phyloP scores from a whole-genome alignment of 164 flowering plant species.

The Vitis rotundifolia region DNA sequence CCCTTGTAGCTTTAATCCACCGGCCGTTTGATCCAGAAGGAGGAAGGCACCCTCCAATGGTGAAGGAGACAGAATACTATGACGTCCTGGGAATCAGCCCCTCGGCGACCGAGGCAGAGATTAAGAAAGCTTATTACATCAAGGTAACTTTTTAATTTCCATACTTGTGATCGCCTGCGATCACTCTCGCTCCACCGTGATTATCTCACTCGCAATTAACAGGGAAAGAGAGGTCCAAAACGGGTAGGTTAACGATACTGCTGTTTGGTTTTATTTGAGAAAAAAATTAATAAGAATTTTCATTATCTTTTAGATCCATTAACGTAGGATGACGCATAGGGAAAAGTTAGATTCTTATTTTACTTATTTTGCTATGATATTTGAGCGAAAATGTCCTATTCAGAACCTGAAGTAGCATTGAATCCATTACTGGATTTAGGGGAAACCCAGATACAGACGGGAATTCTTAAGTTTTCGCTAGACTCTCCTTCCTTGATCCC shows the following conservation, averaged over 20 bases:
- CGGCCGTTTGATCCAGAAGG: not conserved
- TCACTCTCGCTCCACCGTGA: not conserved
- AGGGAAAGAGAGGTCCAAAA: no score
- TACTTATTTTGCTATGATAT: not conserved
- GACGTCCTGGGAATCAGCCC: constrained; percentile 58
- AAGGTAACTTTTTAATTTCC: constrained; percentile 26
- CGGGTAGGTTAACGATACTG: no score
- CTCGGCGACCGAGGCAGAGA: constrained; percentile 52
- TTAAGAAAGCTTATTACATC: constrained; percentile 60
- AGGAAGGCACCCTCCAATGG: constrained; percentile 29
- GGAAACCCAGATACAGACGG: no score
- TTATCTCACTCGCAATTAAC: not conserved
- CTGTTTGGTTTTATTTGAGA: no score
- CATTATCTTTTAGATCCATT: not conserved
- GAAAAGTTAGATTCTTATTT: not conserved
- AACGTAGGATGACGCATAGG: not conserved
- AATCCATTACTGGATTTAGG: not conserved
- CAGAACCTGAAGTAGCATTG: not conserved
- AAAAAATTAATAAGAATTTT: no score
- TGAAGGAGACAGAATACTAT: constrained; percentile 63
- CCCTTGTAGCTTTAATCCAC: no score
- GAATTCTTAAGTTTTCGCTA: no score
- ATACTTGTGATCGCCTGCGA: not conserved
- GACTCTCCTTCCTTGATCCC: no score
- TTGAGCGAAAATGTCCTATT: not conserved